Conservation (phyloP, 345 rosid species). For the Arabidopsis thaliana region DNA sequence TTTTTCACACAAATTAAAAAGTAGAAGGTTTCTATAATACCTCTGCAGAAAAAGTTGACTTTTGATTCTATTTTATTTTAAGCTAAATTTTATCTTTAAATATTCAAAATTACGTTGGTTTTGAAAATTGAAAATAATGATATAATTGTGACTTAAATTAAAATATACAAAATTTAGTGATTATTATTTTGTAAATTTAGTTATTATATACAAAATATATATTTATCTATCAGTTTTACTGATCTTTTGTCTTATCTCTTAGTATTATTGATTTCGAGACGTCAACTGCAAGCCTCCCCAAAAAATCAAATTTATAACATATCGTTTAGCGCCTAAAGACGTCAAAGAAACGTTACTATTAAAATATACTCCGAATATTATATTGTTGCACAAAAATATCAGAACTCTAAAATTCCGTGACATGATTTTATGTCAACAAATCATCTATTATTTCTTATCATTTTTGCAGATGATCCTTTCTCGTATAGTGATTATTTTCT, state of each 20-base stretch:
- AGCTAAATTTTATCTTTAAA: background rate
- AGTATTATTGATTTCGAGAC: constrained; percentile 13
- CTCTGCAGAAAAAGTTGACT: background rate
- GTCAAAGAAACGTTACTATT: background rate
- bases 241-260: background rate
- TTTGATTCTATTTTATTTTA: background rate
- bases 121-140: background rate
- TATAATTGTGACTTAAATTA: background rate
- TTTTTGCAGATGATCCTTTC: background rate
- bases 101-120: background rate
- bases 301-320: background rate
- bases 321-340: background rate
- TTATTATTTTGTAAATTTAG: background rate
- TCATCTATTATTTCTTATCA: background rate
- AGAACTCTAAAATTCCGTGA: constrained; percentile 10
- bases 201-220: no score
- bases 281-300: background rate
- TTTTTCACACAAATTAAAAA: background rate
- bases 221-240: background rate
- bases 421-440: background rate
- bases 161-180: background rate
- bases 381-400: background rate
- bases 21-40: background rate
- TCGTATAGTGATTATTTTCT: background rate
- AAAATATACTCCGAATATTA: background rate